Evolutionary conservation across 148 eudicot species (phyloP).

Genomic region (Vaccinium myrtillus): DNA sequence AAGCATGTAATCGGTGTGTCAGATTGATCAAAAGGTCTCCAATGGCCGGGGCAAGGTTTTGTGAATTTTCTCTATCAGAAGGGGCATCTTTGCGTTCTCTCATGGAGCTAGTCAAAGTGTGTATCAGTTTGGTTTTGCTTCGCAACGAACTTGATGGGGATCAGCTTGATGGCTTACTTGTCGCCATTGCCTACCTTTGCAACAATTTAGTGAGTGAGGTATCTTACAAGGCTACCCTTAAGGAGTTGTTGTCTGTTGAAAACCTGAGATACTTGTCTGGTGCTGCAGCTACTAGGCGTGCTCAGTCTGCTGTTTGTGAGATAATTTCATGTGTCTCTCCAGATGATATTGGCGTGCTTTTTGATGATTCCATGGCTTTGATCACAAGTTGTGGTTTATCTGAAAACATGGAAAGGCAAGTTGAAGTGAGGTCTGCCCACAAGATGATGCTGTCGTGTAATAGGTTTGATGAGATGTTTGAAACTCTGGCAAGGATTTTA

Average conservation of each 20-base stretch:
- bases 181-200: constrained; percentile 66
- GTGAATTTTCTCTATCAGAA: constrained; percentile 74
- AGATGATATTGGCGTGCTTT: constrained; percentile 44
- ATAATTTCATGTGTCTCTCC: constrained; percentile 55
- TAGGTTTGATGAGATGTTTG: constrained; percentile 72
- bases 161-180: constrained; percentile 62
- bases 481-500: constrained; percentile 42
- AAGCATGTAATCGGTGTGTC: constrained; percentile 82
- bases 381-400: constrained; percentile 49
- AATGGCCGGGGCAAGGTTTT: constrained; percentile 85
- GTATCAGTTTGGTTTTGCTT: constrained; percentile 43
- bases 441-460: constrained; percentile 69
- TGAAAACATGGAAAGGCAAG: constrained; percentile 55
- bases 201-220: constrained; percentile 47
- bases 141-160: constrained; percentile 32
- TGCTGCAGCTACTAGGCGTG: constrained; percentile 48
- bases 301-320: constrained; percentile 64
- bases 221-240: constrained; percentile 37
- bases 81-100: constrained; percentile 75
- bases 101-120: constrained; percentile 53
- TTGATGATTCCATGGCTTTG: constrained; percentile 59
- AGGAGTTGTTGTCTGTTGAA: constrained; percentile 54
- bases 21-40: constrained; percentile 86
- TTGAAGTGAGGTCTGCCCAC: constrained; percentile 77
- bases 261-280: constrained; percentile 58